Conservation (phyloP, 2,329 filamentous ascomycete species). For the Thermothelomyces thermophilus region DNA sequence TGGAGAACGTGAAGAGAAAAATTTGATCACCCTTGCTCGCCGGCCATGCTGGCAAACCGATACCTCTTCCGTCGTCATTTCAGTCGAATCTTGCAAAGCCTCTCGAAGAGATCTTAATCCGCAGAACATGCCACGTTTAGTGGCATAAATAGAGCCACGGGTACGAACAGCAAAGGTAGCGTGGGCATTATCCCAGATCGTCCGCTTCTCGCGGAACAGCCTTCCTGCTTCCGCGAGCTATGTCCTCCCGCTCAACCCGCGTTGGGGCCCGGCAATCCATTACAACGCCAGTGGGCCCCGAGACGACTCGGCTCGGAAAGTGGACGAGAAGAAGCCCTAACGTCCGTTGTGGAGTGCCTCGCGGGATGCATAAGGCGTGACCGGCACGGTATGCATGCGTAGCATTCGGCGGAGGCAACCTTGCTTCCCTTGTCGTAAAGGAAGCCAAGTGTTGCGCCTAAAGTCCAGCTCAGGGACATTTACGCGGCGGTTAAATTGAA, state of each 20-base stretch:
- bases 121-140: slow-evolving; percentile 16
- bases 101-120: slow-evolving; percentile 6
- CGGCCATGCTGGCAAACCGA: slow-evolving; percentile 8
- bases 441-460: too few relatives aligned
- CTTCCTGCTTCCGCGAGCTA: slow-evolving; percentile 35
- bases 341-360: background rate
- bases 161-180: slow-evolving; percentile 26
- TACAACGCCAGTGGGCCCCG: slow-evolving; percentile 16
- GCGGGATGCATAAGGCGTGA: background rate
- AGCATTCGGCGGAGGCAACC: too few relatives aligned
- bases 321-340: background rate
- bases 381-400: too few relatives aligned
- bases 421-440: too few relatives aligned
- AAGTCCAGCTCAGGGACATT: too few relatives aligned
- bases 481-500: too few relatives aligned
- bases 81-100: background rate
- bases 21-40: slow-evolving; percentile 16
- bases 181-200: slow-evolving; percentile 37
- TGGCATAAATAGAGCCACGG: slow-evolving; percentile 4
- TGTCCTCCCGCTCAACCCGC: slow-evolving; percentile 34
- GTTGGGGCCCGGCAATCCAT: slow-evolving; percentile 20
- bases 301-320: background rate
- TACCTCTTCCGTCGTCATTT: background rate
- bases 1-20: slow-evolving; percentile 7
- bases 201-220: slow-evolving; percentile 31